phyloP scores from a whole-genome alignment of 169 alveolate genomes.

The Plasmodium billcollinsi region DNA sequence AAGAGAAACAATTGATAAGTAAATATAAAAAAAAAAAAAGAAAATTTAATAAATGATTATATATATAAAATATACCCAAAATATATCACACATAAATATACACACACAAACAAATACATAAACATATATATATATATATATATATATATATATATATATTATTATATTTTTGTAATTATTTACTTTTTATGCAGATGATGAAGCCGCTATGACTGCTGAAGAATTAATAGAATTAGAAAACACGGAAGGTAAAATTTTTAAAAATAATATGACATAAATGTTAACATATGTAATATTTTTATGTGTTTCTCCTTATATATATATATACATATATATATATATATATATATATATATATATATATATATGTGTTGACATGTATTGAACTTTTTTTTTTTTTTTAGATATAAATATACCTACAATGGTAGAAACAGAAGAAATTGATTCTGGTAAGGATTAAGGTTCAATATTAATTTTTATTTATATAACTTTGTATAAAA shows the following conservation, averaged over 20 bases:
- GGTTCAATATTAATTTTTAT: constrained; percentile 1
- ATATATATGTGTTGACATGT: too few species aligned
- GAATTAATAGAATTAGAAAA: constrained; percentile 28
- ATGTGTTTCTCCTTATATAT: not conserved
- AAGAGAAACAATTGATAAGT: not conserved
- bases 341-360: too few species aligned
- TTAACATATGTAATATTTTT: not conserved
- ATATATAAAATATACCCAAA: too few species aligned
- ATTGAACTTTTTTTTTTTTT: not conserved
- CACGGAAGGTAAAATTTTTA: constrained; percentile 15
- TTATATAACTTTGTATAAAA: too few species aligned
- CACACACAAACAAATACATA: not conserved
- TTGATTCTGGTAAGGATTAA: constrained; percentile 27
- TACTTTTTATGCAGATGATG: constrained; percentile 14
- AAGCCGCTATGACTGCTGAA: constrained; percentile 4
- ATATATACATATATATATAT: not conserved
- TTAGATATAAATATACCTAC: constrained; percentile 9
- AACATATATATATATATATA: not conserved
- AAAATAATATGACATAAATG: not conserved
- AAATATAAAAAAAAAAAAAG: not conserved
- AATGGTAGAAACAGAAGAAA: constrained; percentile 40
- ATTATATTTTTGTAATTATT: not conserved
- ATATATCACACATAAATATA: not conserved
- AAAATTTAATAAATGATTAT: not conserved
- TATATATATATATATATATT: not conserved